Evolutionary conservation across 345 rosid species (phyloP).

Genomic region (Ceriops zippeliana): DNA sequence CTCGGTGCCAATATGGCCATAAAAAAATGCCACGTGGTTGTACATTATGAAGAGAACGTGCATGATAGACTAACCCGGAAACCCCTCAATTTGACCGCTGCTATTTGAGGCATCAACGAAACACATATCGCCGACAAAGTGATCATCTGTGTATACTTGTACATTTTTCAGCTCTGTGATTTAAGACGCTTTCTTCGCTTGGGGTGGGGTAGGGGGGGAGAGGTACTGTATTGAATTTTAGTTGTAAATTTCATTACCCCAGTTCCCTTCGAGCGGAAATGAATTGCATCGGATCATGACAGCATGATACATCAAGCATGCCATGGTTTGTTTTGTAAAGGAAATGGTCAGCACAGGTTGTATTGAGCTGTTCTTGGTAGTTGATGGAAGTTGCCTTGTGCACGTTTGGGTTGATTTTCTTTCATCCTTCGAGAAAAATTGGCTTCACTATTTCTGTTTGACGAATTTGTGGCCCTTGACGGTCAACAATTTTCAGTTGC

Average conservation of each 20-base stretch:
- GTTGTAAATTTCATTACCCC: conserved; percentile 7
- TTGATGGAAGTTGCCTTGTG: no score
- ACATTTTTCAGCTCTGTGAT: conserved; percentile 9
- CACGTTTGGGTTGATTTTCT: no score
- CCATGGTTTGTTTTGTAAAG: conserved; percentile 1
- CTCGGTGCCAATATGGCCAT: background rate
- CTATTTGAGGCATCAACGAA: conserved; percentile 1
- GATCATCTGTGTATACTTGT: conserved; percentile 21
- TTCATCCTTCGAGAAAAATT: no score
- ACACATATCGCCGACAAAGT: conserved; percentile 1
- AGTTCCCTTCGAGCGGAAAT: background rate
- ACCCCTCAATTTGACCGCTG: conserved; percentile 12
- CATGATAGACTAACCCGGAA: conserved; percentile 3
- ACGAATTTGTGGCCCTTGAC: no score
- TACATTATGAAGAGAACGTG: conserved; percentile 13
- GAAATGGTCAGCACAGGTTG: background rate
- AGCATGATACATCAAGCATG: background rate
- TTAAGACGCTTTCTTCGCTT: background rate
- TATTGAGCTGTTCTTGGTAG: no score
- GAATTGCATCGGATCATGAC: background rate
- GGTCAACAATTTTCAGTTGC: no score
- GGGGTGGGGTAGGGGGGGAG: background rate
- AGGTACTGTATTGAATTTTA: background rate
- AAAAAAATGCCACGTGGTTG: background rate
- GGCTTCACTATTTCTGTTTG: no score